Evolutionary conservation across 352 stramenopile species (phyloP), one percentile per base, ranked within the genome.

Genomic region (Phytopythium mirpurense): DNA sequence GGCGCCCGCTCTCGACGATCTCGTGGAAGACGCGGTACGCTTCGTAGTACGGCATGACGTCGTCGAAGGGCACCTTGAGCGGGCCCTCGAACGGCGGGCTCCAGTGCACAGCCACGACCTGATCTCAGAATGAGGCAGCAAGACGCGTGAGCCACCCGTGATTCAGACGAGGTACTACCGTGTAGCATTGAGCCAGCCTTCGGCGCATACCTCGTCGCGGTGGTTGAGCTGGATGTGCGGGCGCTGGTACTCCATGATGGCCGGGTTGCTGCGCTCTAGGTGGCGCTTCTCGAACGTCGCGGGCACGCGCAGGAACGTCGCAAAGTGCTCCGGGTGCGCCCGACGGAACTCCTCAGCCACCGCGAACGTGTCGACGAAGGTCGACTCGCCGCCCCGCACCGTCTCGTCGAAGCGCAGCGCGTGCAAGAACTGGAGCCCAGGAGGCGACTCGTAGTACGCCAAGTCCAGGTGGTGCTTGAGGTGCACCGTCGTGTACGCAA

Each of bases 401-500:
- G 78, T 90, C 38, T 80, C 59, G 49, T 96, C 87, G 42, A 96
- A 96, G 44, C 69, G 70, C 8, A 97, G 60, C 47, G 93, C 97
- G 65, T 98, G 93, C 35, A 98, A 67, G 21, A 98, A 74, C 72
- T 98, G 95, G 32, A 98, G 66, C 23, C 95, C 95, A 12, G 95
- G 95, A n/a, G 92, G 90, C 6, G 89, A 98, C 72, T 98, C 95
- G 67, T 98, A 98, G 71, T 98, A 98, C 7, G 88, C 85, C 54
- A 98, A 71, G 66, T 98, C 95, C 66, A 98, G 74, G 69, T 98
- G 95, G 48, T 90, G 93, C 60, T 93, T 90, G 29, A 98, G 65
- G 24, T 79, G 77, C 34, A 86, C 60, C 10, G 79, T 90, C 35
- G 93, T 98, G 69, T 98, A 98, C 19, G 95, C 95, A 41, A 98